A percentile compares a stretch with the other conserved stretches of the same genome.
Evolutionary conservation across 257 asterid genomes (phyloP).

Genomic region (Ajuga chamaepitys): DNA sequence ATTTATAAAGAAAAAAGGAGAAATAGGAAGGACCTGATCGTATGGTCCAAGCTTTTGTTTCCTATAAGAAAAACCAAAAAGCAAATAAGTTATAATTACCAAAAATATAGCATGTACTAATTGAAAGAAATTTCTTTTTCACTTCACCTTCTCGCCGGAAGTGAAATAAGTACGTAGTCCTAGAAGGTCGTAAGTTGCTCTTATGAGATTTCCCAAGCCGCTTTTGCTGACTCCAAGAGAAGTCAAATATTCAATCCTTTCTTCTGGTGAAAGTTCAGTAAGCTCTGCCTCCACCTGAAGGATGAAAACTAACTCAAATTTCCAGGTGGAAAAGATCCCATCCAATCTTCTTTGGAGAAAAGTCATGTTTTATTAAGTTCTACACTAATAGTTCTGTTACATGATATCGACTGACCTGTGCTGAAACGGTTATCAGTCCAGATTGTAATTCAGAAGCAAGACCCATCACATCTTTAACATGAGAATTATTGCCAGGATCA

Average conservation of each 20-base stretch:
- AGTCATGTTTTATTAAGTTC: neutral
- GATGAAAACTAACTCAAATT: slow-evolving; percentile 9
- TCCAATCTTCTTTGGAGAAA: neutral
- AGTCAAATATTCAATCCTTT: slow-evolving; percentile 73
- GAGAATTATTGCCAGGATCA: slow-evolving; percentile 62
- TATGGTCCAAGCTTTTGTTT: slow-evolving; percentile 97
- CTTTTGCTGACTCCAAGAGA: slow-evolving; percentile 88
- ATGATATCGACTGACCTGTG: slow-evolving; percentile 65
- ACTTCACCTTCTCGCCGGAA: slow-evolving; percentile 87
- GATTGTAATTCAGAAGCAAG: slow-evolving; percentile 83
- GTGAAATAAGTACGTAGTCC: slow-evolving; percentile 95
- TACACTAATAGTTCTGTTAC: neutral
- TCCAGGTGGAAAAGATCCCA: slow-evolving; percentile 6
- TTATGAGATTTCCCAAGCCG: slow-evolving; percentile 90
- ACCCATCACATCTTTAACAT: slow-evolving; percentile 64
- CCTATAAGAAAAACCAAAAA: slow-evolving; percentile 37
- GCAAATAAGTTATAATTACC: neutral
- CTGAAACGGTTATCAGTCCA: slow-evolving; percentile 79
- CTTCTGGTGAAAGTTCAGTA: slow-evolving; percentile 86
- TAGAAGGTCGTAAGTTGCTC: slow-evolving; percentile 79
- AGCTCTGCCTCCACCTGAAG: slow-evolving; percentile 95
- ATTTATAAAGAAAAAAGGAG: slow-evolving; percentile 13
- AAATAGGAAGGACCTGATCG: slow-evolving; percentile 44
- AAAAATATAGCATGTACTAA: neutral
- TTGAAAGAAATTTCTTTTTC: slow-evolving; percentile 7